phyloP scores from a whole-genome alignment of 345 rosid species.

The Boechera divaricarpa region DNA sequence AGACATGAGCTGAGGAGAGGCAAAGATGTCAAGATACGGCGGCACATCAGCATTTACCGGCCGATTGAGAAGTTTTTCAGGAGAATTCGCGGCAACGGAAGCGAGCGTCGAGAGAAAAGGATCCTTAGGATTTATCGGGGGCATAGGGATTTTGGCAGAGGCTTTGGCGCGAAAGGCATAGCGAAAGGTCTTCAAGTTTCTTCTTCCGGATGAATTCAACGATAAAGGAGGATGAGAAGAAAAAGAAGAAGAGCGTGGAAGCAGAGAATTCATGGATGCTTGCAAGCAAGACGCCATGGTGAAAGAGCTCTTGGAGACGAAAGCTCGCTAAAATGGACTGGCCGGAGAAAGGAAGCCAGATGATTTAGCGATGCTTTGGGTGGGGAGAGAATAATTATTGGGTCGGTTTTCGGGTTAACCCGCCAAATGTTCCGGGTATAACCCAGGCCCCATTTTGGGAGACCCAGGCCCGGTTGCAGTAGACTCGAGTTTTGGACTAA shows the following conservation, averaged over 20 bases:
- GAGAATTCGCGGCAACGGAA: slow-evolving; percentile 62
- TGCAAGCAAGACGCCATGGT: slow-evolving; percentile 62
- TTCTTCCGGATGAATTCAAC: slow-evolving; percentile 43
- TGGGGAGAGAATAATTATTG: slow-evolving; percentile 3
- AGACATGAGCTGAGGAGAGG: slow-evolving; percentile 80
- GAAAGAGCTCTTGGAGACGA: slow-evolving; percentile 11
- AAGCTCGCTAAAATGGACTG: slow-evolving; percentile 42
- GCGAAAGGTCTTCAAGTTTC: slow-evolving; percentile 43
- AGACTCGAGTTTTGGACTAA: background rate
- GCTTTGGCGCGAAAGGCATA: slow-evolving; percentile 47
- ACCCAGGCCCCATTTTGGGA: background rate
- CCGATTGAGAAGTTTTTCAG: slow-evolving; percentile 58
- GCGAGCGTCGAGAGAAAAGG: slow-evolving; percentile 72
- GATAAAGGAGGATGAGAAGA: slow-evolving; percentile 36
- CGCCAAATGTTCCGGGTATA: background rate
- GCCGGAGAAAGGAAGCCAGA: slow-evolving; percentile 33
- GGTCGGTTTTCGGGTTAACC: slow-evolving; percentile 31
- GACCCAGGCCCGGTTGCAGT: background rate
- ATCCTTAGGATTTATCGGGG: slow-evolving; percentile 80
- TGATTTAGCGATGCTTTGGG: slow-evolving; percentile 30
- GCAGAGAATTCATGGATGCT: slow-evolving; percentile 50
- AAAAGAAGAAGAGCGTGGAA: slow-evolving; percentile 42
- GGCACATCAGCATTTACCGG: slow-evolving; percentile 57
- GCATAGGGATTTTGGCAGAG: slow-evolving; percentile 66
- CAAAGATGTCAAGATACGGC: slow-evolving; percentile 78